Evolutionary conservation across 805 yeast genomes (phyloP), one percentile per base, ranked within the genome.

Genomic region (Candida sithepensis): DNA sequence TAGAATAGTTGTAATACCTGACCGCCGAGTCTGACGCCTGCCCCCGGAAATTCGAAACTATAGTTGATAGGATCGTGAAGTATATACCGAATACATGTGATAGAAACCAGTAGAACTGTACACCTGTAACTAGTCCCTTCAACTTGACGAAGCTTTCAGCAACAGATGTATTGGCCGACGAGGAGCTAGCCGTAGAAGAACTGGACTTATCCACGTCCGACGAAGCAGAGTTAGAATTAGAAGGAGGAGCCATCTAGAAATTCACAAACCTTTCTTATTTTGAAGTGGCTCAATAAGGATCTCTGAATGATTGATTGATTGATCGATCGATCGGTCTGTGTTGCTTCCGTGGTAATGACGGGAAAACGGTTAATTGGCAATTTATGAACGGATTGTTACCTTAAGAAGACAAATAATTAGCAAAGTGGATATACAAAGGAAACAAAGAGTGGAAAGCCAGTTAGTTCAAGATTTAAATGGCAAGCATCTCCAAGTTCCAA

Each of bases 31-130:
- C 51, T 52, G 61, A 56, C 8, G 67, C 30, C 1, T 54, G 61
- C 16, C 66, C 60, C 21, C 63, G 56, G 55, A 77, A 70, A 45
- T 79, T 69, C 7, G 82, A 72, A 32, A 59, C 68, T 33, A 75
- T 44, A 39, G 69, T 63, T 56, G 69, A 71, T 18, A 65, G 52
- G 3, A 65, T 48, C 57, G 75, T 74, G 62, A 67, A 76, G 45
- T 63, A 54, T 2, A 79, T 53, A 2, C 82, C 77, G 28, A 72
- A 59, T 13, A 77, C 70, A 63, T 84, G 88, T 16, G 86, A 84
- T 23, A 81, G 45, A 54, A 77, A 84, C 91, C 91, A 84, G 56
- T 80, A 80, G 59, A 84, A 82, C 60, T 84, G 88, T 8, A 81
- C 80, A 10, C 82, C 76, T 53, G 66, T 48, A 12, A 57, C 44